Conservation (phyloP, 164 flowering plant genomes). For the Vitis rupestris region DNA sequence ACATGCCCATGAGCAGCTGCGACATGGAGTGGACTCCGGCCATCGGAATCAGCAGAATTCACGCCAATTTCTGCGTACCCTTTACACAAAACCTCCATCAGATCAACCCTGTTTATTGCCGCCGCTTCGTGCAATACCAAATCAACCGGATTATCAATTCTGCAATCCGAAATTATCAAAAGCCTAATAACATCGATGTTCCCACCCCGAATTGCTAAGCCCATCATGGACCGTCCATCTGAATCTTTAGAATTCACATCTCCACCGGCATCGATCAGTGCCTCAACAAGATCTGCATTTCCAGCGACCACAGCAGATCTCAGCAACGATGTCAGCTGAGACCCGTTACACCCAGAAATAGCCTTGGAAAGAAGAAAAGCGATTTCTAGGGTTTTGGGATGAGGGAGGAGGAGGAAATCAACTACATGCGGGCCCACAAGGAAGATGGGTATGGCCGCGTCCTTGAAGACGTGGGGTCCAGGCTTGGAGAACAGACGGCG, state of each 20-base stretch:
- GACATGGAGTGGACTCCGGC: slow-evolving; percentile 55
- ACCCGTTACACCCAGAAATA: slow-evolving; percentile 39
- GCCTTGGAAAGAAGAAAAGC: slow-evolving; percentile 38
- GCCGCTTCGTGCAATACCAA: slow-evolving; percentile 51
- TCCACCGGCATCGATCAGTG: slow-evolving; percentile 56
- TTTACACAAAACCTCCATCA: slow-evolving; percentile 36
- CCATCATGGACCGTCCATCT: slow-evolving; percentile 34
- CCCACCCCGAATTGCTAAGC: slow-evolving; percentile 40
- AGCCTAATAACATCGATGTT: slow-evolving; percentile 23
- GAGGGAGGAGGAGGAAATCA: slow-evolving; percentile 19
- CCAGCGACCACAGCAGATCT: slow-evolving; percentile 35
- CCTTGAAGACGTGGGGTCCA: slow-evolving; percentile 62
- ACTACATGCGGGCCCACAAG: slow-evolving; percentile 55
- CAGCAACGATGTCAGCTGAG: slow-evolving; percentile 44
- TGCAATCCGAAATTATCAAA: slow-evolving; percentile 42
- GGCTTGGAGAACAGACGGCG: slow-evolving; percentile 53
- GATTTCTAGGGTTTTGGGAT: slow-evolving; percentile 17
- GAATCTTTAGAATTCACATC: slow-evolving; percentile 36
- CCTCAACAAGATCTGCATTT: slow-evolving; percentile 25
- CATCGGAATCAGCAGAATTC: slow-evolving; percentile 39
- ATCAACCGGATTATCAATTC: slow-evolving; percentile 28
- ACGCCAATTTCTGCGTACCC: slow-evolving; percentile 21
- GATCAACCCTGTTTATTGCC: slow-evolving; percentile 38
- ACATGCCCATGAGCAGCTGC: slow-evolving; percentile 50
- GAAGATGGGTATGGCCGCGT: slow-evolving; percentile 54